Conservation (phyloP, 495 filamentous ascomycete genomes). For the Aspergillus coremiiformis region DNA sequence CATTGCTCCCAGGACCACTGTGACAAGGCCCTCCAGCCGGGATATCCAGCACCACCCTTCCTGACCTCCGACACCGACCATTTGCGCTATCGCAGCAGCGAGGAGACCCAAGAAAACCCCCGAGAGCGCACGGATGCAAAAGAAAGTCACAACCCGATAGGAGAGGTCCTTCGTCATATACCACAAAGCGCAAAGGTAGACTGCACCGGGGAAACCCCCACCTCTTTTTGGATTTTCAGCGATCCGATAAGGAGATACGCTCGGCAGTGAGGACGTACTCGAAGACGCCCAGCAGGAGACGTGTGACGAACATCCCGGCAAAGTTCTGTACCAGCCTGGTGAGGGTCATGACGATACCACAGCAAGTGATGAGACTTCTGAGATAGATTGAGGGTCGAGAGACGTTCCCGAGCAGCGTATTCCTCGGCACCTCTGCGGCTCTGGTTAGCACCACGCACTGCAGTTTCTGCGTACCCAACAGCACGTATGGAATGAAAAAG, state of each 20-base stretch:
- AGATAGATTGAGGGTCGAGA: constrained; percentile 29
- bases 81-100: constrained; percentile 58
- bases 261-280: constrained; percentile 29
- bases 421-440: constrained; percentile 50
- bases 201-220: constrained; percentile 62
- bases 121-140: constrained; percentile 50
- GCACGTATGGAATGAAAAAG: constrained; percentile 64
- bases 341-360: constrained; percentile 43
- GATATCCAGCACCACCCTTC: constrained; percentile 71
- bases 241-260: not conserved
- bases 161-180: constrained; percentile 39
- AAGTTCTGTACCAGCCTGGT: constrained; percentile 46
- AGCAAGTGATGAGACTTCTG: not conserved
- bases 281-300: constrained; percentile 57
- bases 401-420: constrained; percentile 44
- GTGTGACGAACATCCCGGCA: constrained; percentile 48
- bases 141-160: constrained; percentile 51
- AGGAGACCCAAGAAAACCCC: constrained; percentile 63
- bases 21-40: constrained; percentile 54
- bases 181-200: constrained; percentile 69
- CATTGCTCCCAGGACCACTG: constrained; percentile 46
- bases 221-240: constrained; percentile 7
- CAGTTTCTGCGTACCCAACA: constrained; percentile 57
- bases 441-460: not conserved
- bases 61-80: constrained; percentile 54